Base-by-base conservation (phyloP, 2,329 filamentous ascomycete genomes). In the Gnomoniopsis smithogilvyi region DNA sequence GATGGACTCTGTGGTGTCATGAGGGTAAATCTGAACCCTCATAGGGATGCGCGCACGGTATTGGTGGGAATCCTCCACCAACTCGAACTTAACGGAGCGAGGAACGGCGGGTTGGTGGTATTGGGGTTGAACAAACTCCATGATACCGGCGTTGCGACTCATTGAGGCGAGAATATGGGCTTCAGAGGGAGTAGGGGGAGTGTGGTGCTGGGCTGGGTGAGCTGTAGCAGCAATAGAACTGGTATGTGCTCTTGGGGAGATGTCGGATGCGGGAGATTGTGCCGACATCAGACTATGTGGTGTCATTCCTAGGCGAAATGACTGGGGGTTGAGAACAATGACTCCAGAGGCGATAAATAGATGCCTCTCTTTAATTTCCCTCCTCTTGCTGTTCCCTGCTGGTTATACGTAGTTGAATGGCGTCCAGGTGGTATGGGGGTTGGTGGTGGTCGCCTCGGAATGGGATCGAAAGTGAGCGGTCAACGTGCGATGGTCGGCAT, bases 1-100 rank as follows among this genome's bases (percentile, higher is more conserved):
- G 76, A 99, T 99, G 38, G 93, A 97, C 72, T 98, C 94, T 22
- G 94, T 98, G 54, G 91, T 93, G 78, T 99, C 95, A 74, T 98
- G 93, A 50, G 91, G 91, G 70, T 89, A 96, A 67, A 99, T 97
- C 69, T 96, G 90, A 56, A 94, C 90, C 68, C 90, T 82, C 85
- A 94, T 88, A n/a, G 90, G 90, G 65, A 93, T 80, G 70, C 90
- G 87, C 75, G 89, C 89, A 67, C 86, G 85, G 67, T 84, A 85
- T 70, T 88, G 84, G 62, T 86, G 85, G 34, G 84, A 82, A 67
- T 90, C 84, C 67, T 90, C 85, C 66, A 92, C 80, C 56, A 92
- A 81, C 74, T 91, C 87, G 74, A 94, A 93, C 78, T 88, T 84
- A 76, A 93, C 88, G 70, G 87, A 88, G 80, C 92, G 93, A 64